phyloP scores from a whole-genome alignment of 2,329 filamentous ascomycete species.

The Trichoderma semiorbis region DNA sequence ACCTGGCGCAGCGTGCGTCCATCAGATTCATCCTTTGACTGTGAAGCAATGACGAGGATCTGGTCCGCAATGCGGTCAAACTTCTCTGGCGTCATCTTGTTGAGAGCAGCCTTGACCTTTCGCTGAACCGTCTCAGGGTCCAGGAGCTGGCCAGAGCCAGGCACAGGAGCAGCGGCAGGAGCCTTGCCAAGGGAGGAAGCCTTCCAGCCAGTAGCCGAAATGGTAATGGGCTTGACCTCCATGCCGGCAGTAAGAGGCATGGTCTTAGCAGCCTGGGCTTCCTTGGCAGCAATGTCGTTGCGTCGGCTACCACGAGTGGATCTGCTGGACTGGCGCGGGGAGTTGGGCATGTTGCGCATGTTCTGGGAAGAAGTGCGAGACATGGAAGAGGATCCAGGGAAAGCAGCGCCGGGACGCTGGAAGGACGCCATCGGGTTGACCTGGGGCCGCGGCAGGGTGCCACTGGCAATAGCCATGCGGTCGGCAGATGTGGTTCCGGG shows the following conservation, averaged over 20 bases:
- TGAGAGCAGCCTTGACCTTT: conserved; percentile 96
- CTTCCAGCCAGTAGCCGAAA: conserved; percentile 82
- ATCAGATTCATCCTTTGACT: conserved; percentile 93
- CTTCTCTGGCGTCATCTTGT: conserved; percentile 99
- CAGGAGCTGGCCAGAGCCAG: conserved; percentile 54
- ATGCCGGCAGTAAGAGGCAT: conserved; percentile 87
- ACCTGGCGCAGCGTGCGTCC: conserved; percentile 94
- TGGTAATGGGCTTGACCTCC: conserved; percentile 75
- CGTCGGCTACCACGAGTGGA: conserved; percentile 63
- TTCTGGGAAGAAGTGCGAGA: conserved; percentile 61
- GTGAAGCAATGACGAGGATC: conserved; percentile 85
- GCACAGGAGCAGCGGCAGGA: conserved; percentile 24
- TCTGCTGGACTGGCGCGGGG: conserved; percentile 65
- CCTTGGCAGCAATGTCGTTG: conserved; percentile 53
- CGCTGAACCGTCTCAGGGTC: conserved; percentile 92
- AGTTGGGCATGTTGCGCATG: conserved; percentile 64
- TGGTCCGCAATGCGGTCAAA: conserved; percentile 94
- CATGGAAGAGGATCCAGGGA: conserved; percentile 61
- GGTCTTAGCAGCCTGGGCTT: conserved; percentile 71
- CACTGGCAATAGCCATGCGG: conserved; percentile 65
- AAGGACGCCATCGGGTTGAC: conserved; percentile 43
- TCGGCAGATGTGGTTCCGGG: conserved; percentile 74
- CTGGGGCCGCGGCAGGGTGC: conserved; percentile 44
- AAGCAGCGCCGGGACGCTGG: conserved; percentile 51
- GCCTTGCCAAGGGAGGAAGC: conserved; percentile 63